Percentiles rank a stretch among this genome's conserved stretches.
These are phyloP conservation scores for Psophocarpus tetragonolobus DNA, from an alignment of 306 rosid genomes.

Conservation along the genomic window DNA sequence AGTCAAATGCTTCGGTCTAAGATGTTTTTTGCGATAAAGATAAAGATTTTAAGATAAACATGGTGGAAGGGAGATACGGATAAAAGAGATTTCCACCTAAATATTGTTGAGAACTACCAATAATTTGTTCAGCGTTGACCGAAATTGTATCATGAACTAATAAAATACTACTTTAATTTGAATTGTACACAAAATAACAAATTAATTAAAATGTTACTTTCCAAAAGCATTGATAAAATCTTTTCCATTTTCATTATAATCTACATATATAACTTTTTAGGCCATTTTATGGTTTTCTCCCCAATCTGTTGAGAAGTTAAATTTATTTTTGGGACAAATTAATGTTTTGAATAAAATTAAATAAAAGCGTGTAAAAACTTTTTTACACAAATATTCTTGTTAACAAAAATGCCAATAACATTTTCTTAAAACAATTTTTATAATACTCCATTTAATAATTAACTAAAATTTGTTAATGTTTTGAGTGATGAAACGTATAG, in stretches of 20 bases:
- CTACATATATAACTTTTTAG: not conserved
- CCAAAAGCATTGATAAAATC: not conserved
- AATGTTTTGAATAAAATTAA: not conserved
- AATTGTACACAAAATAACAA: not conserved
- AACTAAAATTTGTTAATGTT: no score
- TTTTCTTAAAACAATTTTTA: no score
- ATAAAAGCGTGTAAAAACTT: not conserved
- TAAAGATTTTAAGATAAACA: not conserved
- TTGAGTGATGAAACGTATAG: no score
- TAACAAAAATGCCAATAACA: no score
- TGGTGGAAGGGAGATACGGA: not conserved
- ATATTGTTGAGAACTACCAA: not conserved
- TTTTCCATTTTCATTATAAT: not conserved
- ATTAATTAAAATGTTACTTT: not conserved
- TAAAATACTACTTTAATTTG: not conserved
- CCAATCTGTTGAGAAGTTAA: not conserved
- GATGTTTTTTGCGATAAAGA: not conserved
- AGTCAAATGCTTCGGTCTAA: not conserved
- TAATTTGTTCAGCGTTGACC: not conserved
- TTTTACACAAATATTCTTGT: no score
- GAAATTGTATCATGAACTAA: not conserved
- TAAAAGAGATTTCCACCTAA: not conserved
- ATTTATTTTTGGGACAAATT: not conserved
- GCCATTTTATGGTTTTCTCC: not conserved
- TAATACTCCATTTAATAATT: no score